These are phyloP conservation scores for Solanum chacoense DNA, from an alignment of 305 asterid genomes.

Conservation along the genomic window DNA sequence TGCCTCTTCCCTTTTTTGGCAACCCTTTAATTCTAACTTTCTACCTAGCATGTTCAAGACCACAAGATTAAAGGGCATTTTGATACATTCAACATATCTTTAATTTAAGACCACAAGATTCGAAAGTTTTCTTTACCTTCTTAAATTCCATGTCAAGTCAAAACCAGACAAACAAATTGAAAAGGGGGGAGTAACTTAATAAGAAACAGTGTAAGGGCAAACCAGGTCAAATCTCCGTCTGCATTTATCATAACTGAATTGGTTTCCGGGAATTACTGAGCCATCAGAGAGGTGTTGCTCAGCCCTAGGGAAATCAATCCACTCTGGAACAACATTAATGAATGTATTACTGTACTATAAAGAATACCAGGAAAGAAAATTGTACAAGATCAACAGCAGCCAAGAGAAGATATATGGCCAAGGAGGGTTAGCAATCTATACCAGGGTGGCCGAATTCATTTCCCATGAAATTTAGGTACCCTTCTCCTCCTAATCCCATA, in stretches of 20 bases:
- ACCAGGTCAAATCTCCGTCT: conserved; percentile 98
- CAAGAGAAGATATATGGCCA: not conserved
- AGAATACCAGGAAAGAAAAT: conserved; percentile 2
- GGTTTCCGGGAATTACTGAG: conserved; percentile 56
- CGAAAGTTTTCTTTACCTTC: not conserved
- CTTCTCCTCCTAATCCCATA: conserved; percentile 99
- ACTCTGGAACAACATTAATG: conserved; percentile 41
- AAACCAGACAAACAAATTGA: not conserved
- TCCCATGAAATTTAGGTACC: conserved; percentile 98
- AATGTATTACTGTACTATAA: conserved; percentile 2
- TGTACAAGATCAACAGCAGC: not conserved
- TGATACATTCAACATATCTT: not conserved
- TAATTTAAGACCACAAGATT: not conserved
- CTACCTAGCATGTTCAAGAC: not conserved
- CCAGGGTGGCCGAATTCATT: conserved; percentile 99
- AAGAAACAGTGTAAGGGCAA: conserved; percentile 4
- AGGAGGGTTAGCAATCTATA: conserved; percentile 12
- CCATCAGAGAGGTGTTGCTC: conserved; percentile 85
- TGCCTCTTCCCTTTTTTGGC: not conserved
- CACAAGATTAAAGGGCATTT: not conserved
- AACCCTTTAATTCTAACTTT: not conserved
- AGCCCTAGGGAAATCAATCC: conserved; percentile 98
- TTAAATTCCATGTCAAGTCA: not conserved
- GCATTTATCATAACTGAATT: conserved; percentile 83
- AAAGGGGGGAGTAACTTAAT: not conserved